These are phyloP conservation scores for Scleroderma citrinum DNA, from an alignment of 768 basidiomycete genomes.

Conservation along the genomic window DNA sequence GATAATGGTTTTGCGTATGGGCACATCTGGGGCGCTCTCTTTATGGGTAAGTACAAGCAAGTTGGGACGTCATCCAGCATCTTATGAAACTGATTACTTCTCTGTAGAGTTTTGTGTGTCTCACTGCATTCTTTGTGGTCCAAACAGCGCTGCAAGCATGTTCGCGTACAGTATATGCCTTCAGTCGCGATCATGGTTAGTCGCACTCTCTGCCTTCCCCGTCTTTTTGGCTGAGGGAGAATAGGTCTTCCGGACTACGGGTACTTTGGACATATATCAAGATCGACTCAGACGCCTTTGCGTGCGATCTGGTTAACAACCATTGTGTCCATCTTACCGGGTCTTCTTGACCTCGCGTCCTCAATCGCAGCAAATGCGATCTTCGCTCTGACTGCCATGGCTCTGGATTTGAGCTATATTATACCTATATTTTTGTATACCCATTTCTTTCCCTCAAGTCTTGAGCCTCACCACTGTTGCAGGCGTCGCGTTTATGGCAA, in stretches of 20 bases:
- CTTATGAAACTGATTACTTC: background rate
- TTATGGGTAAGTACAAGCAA: conserved; percentile 53
- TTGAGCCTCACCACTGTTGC: background rate
- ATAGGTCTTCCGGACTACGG: conserved; percentile 70
- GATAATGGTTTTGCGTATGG: conserved; percentile 75
- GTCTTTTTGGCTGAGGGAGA: background rate
- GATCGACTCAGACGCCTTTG: conserved; percentile 64
- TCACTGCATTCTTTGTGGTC: conserved; percentile 83
- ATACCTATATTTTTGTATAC: conserved; percentile 65
- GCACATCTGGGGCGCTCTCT: conserved; percentile 66
- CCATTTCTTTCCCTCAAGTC: background rate
- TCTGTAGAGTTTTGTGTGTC: conserved; percentile 60
- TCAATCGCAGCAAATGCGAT: conserved; percentile 74
- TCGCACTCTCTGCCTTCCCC: background rate
- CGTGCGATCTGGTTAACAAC: conserved; percentile 74
- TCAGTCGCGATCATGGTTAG: conserved; percentile 71
- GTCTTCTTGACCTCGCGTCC: conserved; percentile 70
- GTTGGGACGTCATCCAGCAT: background rate
- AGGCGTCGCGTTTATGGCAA: conserved; percentile 57
- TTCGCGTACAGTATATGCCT: conserved; percentile 78
- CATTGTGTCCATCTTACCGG: conserved; percentile 59
- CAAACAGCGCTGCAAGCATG: conserved; percentile 79
- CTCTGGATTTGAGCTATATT: conserved; percentile 73
- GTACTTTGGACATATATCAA: conserved; percentile 65
- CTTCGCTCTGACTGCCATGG: conserved; percentile 77